Evolutionary conservation across 2,329 filamentous ascomycete species (phyloP).

Genomic region (Diaporthe sp.): DNA sequence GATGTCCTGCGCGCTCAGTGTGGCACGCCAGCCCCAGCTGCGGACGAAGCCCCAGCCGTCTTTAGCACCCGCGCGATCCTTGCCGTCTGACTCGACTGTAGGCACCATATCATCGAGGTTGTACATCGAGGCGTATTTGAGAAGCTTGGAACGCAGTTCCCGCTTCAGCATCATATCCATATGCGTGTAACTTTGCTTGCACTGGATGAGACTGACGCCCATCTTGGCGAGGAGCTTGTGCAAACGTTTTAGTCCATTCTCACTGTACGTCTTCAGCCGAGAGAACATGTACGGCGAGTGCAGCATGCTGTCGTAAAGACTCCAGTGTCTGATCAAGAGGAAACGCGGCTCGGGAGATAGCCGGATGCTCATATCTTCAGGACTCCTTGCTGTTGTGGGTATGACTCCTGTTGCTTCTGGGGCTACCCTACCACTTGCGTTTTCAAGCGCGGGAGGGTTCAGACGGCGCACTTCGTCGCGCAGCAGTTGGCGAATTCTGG

Average conservation of each 20-base stretch:
- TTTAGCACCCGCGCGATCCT: slow-evolving; percentile 78
- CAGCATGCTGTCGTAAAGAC: slow-evolving; percentile 97
- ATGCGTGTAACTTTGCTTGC: slow-evolving; percentile 95
- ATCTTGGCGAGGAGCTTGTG: slow-evolving; percentile 98
- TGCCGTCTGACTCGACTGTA: slow-evolving; percentile 77
- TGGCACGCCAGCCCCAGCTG: slow-evolving; percentile 98
- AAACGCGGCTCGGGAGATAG: slow-evolving; percentile 95
- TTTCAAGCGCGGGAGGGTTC: slow-evolving; percentile 79
- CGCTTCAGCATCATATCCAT: slow-evolving; percentile 99
- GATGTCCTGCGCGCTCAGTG: slow-evolving; percentile 91
- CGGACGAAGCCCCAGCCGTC: slow-evolving; percentile 98
- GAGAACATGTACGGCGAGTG: slow-evolving; percentile 96
- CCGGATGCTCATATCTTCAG: slow-evolving; percentile 91
- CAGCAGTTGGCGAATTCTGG: slow-evolving; percentile 85
- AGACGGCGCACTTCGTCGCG: slow-evolving; percentile 94
- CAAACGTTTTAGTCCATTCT: slow-evolving; percentile 86
- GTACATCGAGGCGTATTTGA: slow-evolving; percentile 93
- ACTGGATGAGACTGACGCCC: slow-evolving; percentile 94
- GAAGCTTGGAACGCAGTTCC: slow-evolving; percentile 83
- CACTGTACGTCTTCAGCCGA: slow-evolving; percentile 93
- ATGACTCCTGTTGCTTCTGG: slow-evolving; percentile 84
- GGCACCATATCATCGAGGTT: slow-evolving; percentile 95
- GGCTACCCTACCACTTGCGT: slow-evolving; percentile 69
- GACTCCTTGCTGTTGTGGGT: slow-evolving; percentile 87
- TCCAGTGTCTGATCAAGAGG: slow-evolving; percentile 94